Base-by-base conservation (phyloP, 2,329 filamentous ascomycete genomes). In the Exserohilum rostratum region DNA sequence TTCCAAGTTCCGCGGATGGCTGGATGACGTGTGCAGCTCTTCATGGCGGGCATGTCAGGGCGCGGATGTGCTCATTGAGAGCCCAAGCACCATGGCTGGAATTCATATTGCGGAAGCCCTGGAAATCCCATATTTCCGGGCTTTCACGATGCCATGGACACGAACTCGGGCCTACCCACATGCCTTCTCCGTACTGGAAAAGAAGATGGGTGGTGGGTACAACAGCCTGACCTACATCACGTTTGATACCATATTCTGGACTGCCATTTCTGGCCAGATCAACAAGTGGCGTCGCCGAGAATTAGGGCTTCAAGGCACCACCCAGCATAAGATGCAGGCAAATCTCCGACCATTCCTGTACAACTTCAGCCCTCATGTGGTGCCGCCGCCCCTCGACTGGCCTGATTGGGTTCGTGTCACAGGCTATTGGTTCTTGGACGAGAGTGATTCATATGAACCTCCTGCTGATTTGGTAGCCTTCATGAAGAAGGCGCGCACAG, bases 101-200 rank as follows among this genome's bases (percentile, higher is more conserved):
- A 96, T 99, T 49, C 95, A 99, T 74, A 96, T 99, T 62, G 95
- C 95, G 1, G 95, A 99, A 77, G 91, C 92, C 20, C 82, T 99
- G 2, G 83, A 86, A 12, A 96, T 99, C 39, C 95, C 95, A 0
- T 99, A 99, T 75, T 98, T 98, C 79, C 87, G 95, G 51, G 93
- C 93, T 0, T 99, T 99, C 72, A 96, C 92, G 15, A 99, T 99
- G 95, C 95, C 95, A 0, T 99, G 95, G 95, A 96, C 95, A 0
- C 87, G 93, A 44, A 99, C 95, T 13, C 84, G 95, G 48, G 92
- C 93, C 0, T 99, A 99, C 67, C 95, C 95, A 2, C 95, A 99
- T 75, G 95, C 95, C 0, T 99, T 99, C 76, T 89, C 93, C 22
- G 93, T 96, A 58, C 90, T 92, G 1, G 90, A 96, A 58, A 87